Evolutionary conservation across 495 filamentous ascomycete species (phyloP).

Genomic region (Penicillium canescens): DNA sequence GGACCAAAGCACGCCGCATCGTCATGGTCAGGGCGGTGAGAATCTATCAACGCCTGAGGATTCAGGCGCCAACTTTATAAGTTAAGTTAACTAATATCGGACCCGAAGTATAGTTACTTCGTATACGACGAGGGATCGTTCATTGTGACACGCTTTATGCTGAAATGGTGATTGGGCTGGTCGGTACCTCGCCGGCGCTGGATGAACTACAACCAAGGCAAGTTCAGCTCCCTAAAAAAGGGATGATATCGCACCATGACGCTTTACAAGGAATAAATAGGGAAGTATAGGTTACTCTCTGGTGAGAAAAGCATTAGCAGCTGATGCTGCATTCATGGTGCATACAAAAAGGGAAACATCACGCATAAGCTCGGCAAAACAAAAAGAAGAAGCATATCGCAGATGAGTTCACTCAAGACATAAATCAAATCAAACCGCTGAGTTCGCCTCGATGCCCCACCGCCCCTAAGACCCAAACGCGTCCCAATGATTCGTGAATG

Average conservation of each 20-base stretch:
- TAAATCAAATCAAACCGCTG: slow-evolving; percentile 43
- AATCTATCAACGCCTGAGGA: background rate
- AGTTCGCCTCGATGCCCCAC: slow-evolving; percentile 48
- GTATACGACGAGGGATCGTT: too few relatives aligned
- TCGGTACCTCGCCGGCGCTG: too few relatives aligned
- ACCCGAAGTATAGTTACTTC: too few relatives aligned
- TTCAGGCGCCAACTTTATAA: background rate
- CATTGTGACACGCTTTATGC: too few relatives aligned
- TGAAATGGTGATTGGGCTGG: too few relatives aligned
- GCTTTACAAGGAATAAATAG: background rate
- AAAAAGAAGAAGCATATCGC: slow-evolving; percentile 18
- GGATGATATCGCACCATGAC: background rate
- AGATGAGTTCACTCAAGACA: slow-evolving; percentile 28
- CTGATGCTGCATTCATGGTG: slow-evolving; percentile 9
- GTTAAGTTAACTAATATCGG: background rate
- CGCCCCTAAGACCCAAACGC: slow-evolving; percentile 40
- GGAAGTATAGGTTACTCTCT: background rate
- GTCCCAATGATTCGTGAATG: slow-evolving; percentile 42
- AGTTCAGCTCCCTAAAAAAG: background rate
- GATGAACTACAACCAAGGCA: too few relatives aligned
- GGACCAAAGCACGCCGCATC: slow-evolving; percentile 14
- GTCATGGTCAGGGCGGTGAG: slow-evolving; percentile 34
- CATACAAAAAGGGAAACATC: slow-evolving; percentile 20
- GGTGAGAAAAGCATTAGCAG: slow-evolving; percentile 3
- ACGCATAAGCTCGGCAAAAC: slow-evolving; percentile 23